phyloP scores from a whole-genome alignment of 2,329 filamentous ascomycete species.

The Diaporthe helianthi region DNA sequence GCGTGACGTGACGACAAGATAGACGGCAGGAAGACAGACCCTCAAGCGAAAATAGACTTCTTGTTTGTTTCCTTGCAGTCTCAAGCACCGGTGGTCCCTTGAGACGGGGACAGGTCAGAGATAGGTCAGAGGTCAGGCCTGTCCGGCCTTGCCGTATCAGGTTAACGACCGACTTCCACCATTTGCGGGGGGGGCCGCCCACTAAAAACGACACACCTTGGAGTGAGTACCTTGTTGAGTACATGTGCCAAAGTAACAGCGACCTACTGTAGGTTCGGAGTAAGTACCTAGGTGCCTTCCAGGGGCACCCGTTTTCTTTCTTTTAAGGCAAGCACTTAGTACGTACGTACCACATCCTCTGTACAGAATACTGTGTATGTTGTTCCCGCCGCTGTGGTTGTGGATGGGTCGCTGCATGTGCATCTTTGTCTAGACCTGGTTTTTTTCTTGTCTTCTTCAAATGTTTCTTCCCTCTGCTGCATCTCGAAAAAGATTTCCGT shows the following conservation, averaged over 20 bases:
- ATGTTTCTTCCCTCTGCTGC: constrained; percentile 5
- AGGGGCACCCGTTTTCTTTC: neutral
- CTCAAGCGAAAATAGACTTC: neutral
- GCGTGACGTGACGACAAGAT: neutral
- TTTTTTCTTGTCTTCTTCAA: neutral
- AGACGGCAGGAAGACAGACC: neutral
- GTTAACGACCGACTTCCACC: constrained; percentile 29
- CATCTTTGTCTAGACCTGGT: constrained; percentile 10
- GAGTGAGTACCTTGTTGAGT: no score
- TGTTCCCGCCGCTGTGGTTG: neutral
- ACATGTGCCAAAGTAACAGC: no score
- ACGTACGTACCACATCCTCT: no score
- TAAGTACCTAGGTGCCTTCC: neutral
- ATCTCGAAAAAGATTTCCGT: constrained; percentile 15
- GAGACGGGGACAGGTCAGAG: neutral
- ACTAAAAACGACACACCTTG: neutral
- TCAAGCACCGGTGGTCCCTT: neutral
- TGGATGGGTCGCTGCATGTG: constrained; percentile 16
- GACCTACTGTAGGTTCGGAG: no score
- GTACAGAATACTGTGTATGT: no score
- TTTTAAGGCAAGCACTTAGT: no score
- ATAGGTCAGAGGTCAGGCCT: neutral
- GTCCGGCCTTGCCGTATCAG: constrained; percentile 27
- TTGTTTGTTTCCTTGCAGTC: neutral
- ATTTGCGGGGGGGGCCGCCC: no score